Evolutionary conservation across 2,329 filamentous ascomycete genomes (phyloP).

Genomic region (Penicillium sp.): DNA sequence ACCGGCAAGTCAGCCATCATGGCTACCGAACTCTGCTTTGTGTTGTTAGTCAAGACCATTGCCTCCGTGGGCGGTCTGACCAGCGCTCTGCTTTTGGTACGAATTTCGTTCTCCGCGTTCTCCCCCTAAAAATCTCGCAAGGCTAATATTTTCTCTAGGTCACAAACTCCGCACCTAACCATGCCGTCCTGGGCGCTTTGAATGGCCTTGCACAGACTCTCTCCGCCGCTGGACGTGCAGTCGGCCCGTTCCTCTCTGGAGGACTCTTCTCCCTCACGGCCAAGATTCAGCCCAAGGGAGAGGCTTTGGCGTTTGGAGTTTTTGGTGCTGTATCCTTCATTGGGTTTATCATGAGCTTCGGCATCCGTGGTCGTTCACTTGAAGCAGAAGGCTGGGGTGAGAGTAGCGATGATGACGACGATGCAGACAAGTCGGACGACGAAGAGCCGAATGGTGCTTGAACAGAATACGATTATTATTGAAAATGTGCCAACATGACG

Average conservation of each 20-base stretch:
- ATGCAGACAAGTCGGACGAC: constrained; percentile 46
- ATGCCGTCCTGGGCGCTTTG: constrained; percentile 80
- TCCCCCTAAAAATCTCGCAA: background rate
- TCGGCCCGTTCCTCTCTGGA: constrained; percentile 85
- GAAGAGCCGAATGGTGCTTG: constrained; percentile 35
- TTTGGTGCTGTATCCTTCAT: constrained; percentile 80
- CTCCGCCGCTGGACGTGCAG: constrained; percentile 82
- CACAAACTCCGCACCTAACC: constrained; percentile 86
- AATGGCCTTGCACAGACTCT: constrained; percentile 94
- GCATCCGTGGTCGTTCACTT: constrained; percentile 64
- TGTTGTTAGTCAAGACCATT: constrained; percentile 85
- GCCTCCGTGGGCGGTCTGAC: constrained; percentile 86
- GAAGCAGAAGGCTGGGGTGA: constrained; percentile 59
- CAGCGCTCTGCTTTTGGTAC: constrained; percentile 80
- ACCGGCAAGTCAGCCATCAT: constrained; percentile 67
- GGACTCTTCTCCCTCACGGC: constrained; percentile 79
- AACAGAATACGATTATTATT: constrained; percentile 1
- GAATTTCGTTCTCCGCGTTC: constrained; percentile 30
- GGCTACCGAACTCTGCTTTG: constrained; percentile 74
- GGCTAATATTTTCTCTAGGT: constrained; percentile 56
- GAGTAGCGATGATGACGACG: constrained; percentile 40
- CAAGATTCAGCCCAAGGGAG: constrained; percentile 73
- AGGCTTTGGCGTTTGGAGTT: constrained; percentile 79
- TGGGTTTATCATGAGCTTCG: constrained; percentile 76
- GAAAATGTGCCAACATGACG: constrained; percentile 12